Evolutionary conservation across 75 land plant species (phyloP).

Genomic region (Adiantum capillusveneris): DNA sequence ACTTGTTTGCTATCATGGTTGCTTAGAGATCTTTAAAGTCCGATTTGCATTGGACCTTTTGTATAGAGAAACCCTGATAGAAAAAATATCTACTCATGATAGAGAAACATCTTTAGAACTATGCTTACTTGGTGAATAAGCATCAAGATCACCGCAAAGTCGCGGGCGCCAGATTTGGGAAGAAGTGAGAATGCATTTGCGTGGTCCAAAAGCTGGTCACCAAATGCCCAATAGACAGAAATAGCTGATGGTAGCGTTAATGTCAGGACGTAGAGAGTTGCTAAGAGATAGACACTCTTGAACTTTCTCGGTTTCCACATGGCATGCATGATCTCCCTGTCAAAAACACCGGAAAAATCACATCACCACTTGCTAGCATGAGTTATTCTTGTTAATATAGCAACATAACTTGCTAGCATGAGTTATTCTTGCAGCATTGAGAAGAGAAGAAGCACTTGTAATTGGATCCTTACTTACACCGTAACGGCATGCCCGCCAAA

Average conservation of each 20-base stretch:
- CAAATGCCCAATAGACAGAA: constrained; percentile 90
- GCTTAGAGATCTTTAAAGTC: no score
- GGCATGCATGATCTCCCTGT: constrained; percentile 72
- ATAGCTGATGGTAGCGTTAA: constrained; percentile 77
- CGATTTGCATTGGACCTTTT: no score
- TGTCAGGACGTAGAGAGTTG: constrained; percentile 77
- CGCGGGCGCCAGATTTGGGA: constrained; percentile 53
- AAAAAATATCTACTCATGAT: background rate
- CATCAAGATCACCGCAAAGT: constrained; percentile 73
- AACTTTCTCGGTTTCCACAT: constrained; percentile 84
- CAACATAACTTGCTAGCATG: no score
- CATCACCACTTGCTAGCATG: background rate
- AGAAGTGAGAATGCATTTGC: constrained; percentile 79
- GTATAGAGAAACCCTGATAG: background rate
- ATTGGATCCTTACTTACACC: constrained; percentile 33
- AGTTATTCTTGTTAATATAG: background rate
- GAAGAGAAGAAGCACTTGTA: no score
- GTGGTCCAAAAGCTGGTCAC: constrained; percentile 66
- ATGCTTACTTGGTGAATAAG: constrained; percentile 77
- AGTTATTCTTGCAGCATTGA: no score
- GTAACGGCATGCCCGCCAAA: constrained; percentile 98
- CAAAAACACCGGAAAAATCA: background rate
- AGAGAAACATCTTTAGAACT: no score
- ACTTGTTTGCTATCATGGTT: no score
- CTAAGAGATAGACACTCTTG: constrained; percentile 75